Evolutionary conservation across 2,329 filamentous ascomycete genomes (phyloP).

Genomic region (Diaporthe citrichinensis): DNA sequence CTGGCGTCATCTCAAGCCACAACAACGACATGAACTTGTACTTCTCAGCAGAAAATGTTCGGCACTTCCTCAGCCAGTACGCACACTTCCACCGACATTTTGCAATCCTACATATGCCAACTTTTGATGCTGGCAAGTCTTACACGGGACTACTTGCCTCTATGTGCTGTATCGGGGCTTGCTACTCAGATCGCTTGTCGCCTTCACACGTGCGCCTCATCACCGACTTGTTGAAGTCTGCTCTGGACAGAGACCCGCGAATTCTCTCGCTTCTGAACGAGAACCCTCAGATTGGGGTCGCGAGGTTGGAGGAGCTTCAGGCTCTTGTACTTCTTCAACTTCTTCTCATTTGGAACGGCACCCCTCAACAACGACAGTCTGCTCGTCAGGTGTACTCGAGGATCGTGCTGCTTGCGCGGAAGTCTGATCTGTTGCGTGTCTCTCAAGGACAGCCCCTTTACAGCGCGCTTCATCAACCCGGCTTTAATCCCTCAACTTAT

Average conservation of each 20-base stretch:
- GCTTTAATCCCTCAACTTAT: constrained; percentile 61
- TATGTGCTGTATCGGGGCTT: constrained; percentile 81
- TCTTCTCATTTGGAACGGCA: constrained; percentile 79
- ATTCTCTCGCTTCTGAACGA: constrained; percentile 63
- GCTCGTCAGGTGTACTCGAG: constrained; percentile 71
- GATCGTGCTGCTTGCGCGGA: constrained; percentile 70
- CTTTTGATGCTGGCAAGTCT: constrained; percentile 76
- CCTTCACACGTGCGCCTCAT: constrained; percentile 75
- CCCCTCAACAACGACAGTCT: constrained; percentile 73
- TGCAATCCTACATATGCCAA: constrained; percentile 79
- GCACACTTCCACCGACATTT: constrained; percentile 82
- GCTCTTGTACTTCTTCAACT: constrained; percentile 74
- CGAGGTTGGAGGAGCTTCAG: constrained; percentile 74
- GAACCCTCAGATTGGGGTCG: constrained; percentile 47
- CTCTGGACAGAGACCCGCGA: constrained; percentile 69
- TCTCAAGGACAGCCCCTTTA: constrained; percentile 63
- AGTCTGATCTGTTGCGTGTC: constrained; percentile 68
- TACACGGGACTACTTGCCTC: constrained; percentile 77
- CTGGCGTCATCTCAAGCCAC: constrained; percentile 65
- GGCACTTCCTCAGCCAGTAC: constrained; percentile 79
- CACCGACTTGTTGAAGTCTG: constrained; percentile 74
- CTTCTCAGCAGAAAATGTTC: constrained; percentile 77
- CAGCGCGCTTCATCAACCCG: constrained; percentile 73
- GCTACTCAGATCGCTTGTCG: constrained; percentile 76
- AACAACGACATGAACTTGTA: constrained; percentile 70